Evolutionary conservation across 805 yeast species (phyloP).

Genomic region (Candida piceae): DNA sequence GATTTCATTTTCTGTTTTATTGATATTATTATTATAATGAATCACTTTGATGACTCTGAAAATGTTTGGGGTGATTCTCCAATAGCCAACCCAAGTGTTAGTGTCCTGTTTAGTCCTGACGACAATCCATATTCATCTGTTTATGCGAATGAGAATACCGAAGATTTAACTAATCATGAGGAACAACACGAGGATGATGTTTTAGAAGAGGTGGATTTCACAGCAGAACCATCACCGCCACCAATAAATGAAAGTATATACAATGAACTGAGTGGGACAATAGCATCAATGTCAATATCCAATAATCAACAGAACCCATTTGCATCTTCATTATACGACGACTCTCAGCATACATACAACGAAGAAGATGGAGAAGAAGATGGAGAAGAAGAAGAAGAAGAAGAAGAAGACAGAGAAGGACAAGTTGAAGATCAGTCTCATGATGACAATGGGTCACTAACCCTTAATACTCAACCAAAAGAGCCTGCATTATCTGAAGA

Average conservation of each 20-base stretch:
- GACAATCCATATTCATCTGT: slow-evolving; percentile 20
- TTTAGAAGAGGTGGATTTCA: slow-evolving; percentile 20
- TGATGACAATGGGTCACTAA: too few species aligned
- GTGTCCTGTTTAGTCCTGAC: slow-evolving; percentile 18
- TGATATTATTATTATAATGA: slow-evolving; percentile 15
- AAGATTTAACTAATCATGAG: slow-evolving; percentile 4
- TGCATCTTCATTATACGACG: background rate
- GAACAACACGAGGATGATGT: slow-evolving; percentile 17
- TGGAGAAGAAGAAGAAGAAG: slow-evolving; percentile 6
- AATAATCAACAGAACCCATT: background rate
- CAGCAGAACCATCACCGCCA: slow-evolving; percentile 11
- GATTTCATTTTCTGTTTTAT: too few species aligned
- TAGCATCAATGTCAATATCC: slow-evolving; percentile 19
- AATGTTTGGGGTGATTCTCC: slow-evolving; percentile 55
- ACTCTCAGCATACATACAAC: background rate
- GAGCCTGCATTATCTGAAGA: slow-evolving; percentile 1
- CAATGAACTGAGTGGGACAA: slow-evolving; percentile 15
- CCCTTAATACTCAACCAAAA: background rate
- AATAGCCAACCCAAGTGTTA: slow-evolving; percentile 31
- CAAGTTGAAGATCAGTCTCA: too few species aligned
- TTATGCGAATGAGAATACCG: slow-evolving; percentile 7
- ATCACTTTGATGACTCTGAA: slow-evolving; percentile 20
- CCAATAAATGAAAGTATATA: slow-evolving; percentile 5
- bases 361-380: slow-evolving; percentile 1
- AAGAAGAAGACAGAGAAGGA: slow-evolving; percentile 1